phyloP scores from a whole-genome alignment of 164 flowering plant genomes.

The Vitis labrusca region DNA sequence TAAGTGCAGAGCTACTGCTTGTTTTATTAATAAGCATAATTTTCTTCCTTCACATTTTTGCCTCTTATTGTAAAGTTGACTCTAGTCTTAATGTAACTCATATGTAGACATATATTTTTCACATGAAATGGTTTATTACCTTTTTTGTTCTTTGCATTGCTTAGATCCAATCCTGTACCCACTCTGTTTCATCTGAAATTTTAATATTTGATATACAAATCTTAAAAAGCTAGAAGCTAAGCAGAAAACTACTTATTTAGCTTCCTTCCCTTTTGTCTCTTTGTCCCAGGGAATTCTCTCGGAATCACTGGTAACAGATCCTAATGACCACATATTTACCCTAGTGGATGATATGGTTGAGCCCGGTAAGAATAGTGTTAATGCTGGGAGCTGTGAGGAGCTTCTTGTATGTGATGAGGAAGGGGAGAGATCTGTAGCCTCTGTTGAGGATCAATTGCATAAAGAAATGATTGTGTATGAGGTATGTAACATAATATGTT shows the following conservation, averaged over 20 bases:
- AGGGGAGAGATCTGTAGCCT: slow-evolving; percentile 74
- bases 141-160: too few relatives aligned
- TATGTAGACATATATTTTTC: too few relatives aligned
- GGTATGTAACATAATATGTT: slow-evolving; percentile 40
- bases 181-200: too few relatives aligned
- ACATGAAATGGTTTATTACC: too few relatives aligned
- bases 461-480: slow-evolving; percentile 96
- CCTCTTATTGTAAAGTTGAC: too few relatives aligned
- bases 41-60: too few relatives aligned
- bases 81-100: too few relatives aligned
- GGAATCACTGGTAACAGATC: slow-evolving; percentile 58
- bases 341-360: slow-evolving; percentile 72
- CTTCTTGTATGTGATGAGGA: slow-evolving; percentile 79
- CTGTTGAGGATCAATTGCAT: slow-evolving; percentile 81
- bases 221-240: background rate
- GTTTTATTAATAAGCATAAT: too few relatives aligned
- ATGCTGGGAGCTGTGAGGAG: slow-evolving; percentile 58
- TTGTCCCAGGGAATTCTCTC: slow-evolving; percentile 63
- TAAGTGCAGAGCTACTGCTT: too few relatives aligned
- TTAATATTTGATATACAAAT: too few relatives aligned
- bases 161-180: too few relatives aligned
- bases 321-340: slow-evolving; percentile 55
- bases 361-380: slow-evolving; percentile 43
- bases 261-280: background rate
- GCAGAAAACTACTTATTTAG: background rate